These are phyloP conservation scores for Solanum paucissectum DNA, from an alignment of 257 asterid species.

Conservation along the genomic window DNA sequence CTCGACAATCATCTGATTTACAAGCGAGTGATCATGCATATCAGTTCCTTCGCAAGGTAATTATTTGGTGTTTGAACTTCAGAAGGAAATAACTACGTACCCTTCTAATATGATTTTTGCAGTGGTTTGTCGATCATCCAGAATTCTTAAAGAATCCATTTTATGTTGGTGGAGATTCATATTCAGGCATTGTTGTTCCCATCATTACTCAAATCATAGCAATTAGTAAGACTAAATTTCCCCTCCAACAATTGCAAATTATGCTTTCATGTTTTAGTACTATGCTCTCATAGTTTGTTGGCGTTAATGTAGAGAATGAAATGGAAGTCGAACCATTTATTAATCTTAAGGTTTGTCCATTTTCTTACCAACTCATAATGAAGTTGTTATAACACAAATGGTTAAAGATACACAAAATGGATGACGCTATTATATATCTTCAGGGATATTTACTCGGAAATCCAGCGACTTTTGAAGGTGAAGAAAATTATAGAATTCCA, in stretches of 20 bases:
- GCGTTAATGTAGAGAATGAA: conserved; percentile 12
- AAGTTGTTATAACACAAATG: background rate
- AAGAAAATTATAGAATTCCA: background rate
- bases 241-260: no score
- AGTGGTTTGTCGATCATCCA: conserved; percentile 15
- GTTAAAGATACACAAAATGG: background rate
- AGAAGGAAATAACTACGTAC: no score
- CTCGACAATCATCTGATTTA: background rate
- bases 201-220: conserved; percentile 2
- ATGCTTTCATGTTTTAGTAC: background rate
- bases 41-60: conserved; percentile 4
- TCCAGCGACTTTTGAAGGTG: background rate
- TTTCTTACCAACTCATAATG: background rate
- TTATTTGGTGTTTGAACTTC: no score
- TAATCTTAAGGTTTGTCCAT: conserved; percentile 6
- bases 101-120: background rate
- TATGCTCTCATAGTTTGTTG: background rate
- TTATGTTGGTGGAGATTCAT: conserved; percentile 11
- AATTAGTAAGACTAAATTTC: background rate
- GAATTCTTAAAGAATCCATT: conserved; percentile 4
- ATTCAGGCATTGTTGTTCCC: conserved; percentile 8
- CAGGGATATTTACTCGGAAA: conserved; percentile 25
- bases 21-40: background rate
- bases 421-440: background rate
- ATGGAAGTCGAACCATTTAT: background rate